Percentiles rank a stretch among this genome's conserved stretches.
phyloP scores from a whole-genome alignment of 2,329 filamentous ascomycete species.

The Ophiocordyceps camponoti-leonardi region DNA sequence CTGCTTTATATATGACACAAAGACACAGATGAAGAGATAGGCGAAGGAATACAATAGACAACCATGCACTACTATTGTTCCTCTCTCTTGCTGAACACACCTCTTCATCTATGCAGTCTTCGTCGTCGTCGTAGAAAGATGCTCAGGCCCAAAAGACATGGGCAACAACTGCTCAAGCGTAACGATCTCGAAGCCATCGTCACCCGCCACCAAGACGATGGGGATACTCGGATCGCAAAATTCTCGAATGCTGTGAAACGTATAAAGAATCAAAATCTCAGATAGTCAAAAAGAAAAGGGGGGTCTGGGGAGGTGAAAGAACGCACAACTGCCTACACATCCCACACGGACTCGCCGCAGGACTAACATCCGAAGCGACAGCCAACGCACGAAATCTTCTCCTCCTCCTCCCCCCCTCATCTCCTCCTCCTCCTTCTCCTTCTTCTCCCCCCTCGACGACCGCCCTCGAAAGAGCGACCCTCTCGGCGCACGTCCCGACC shows the following conservation, averaged over 20 bases:
- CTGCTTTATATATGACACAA: no score
- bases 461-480: constrained; percentile 53
- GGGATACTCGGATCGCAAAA: constrained; percentile 54
- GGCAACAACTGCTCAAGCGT: constrained; percentile 54
- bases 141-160: constrained; percentile 49
- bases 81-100: no score
- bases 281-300: no score
- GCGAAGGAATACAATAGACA: no score
- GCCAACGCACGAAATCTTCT: constrained; percentile 58
- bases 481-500: constrained; percentile 88
- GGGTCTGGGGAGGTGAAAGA: constrained; percentile 1
- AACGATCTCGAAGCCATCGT: constrained; percentile 53
- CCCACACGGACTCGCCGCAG: constrained; percentile 65
- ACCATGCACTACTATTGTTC: no score
- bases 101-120: no score
- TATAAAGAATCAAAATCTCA: constrained; percentile 3
- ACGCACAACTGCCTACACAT: constrained; percentile 89
- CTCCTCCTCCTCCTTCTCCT: no score
- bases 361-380: constrained; percentile 63
- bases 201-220: constrained; percentile 83
- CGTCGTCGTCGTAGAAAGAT: constrained; percentile 16
- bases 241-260: constrained; percentile 52
- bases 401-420: no score
- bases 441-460: constrained; percentile 51
- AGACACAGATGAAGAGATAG: no score